Conservation (phyloP, 345 rosid genomes). For the Acer negundo region DNA sequence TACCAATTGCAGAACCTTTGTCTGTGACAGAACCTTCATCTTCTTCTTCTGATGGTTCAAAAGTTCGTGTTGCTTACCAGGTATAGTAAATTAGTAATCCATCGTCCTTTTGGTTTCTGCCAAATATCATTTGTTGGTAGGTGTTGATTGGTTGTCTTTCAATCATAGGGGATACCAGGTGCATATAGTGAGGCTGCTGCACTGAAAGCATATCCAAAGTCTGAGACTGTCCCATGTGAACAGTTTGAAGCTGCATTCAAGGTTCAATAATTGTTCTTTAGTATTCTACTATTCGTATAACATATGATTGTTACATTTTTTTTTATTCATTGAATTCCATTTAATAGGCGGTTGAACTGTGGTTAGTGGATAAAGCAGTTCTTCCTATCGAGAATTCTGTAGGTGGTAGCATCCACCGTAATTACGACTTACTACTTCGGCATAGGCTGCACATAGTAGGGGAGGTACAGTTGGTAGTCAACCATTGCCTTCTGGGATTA, state of each 20-base stretch:
- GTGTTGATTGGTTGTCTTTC: constrained; percentile 22
- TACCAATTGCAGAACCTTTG: constrained; percentile 20
- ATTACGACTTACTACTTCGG: constrained; percentile 90
- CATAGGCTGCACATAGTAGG: constrained; percentile 95
- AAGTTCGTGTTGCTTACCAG: constrained; percentile 86
- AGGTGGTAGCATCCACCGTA: constrained; percentile 93
- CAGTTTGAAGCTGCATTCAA: constrained; percentile 84
- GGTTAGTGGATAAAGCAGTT: constrained; percentile 93
- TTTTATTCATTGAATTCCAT: constrained; percentile 2
- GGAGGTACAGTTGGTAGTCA: constrained; percentile 77
- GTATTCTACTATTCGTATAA: constrained; percentile 8
- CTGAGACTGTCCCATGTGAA: constrained; percentile 91
- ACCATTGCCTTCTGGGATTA: constrained; percentile 84
- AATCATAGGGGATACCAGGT: constrained; percentile 80
- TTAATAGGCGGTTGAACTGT: constrained; percentile 89
- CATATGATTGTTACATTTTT: background rate
- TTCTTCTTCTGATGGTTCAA: constrained; percentile 46
- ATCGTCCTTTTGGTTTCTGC: constrained; percentile 15
- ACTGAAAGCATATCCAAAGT: constrained; percentile 75
- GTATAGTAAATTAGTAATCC: constrained; percentile 37
- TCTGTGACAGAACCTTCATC: constrained; percentile 15
- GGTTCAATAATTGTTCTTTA: constrained; percentile 39
- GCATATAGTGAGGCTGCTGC: constrained; percentile 96
- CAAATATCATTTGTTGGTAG: constrained; percentile 18
- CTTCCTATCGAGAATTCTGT: constrained; percentile 90